A percentile compares a stretch with the other conserved stretches of the same genome.
Evolutionary conservation across 192 early-diverging fungal species (phyloP).

Genomic region (Podila horticola): DNA sequence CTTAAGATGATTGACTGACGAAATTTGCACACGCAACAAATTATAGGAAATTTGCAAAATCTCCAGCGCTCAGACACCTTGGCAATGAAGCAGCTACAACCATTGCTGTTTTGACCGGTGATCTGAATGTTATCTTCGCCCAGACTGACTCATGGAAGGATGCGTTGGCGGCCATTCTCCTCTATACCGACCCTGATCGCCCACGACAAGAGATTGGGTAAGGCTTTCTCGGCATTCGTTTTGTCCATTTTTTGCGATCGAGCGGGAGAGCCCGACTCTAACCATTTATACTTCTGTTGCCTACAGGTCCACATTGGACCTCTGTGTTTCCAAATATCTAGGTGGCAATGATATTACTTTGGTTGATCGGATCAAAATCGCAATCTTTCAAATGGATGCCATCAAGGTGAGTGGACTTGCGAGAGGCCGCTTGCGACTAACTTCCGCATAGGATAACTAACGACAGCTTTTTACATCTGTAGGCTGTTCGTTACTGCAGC

Average conservation of each 20-base stretch:
- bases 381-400: constrained; percentile 47
- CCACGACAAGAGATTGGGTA: constrained; percentile 34
- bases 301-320: constrained; percentile 28
- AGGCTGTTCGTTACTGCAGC: constrained; percentile 42
- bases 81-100: constrained; percentile 13
- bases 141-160: constrained; percentile 61
- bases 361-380: constrained; percentile 55
- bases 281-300: neutral
- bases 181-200: constrained; percentile 61
- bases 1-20: neutral
- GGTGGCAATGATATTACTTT: constrained; percentile 42
- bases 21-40: neutral
- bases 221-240: neutral
- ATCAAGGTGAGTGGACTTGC: constrained; percentile 47
- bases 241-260: neutral
- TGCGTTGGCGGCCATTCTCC: constrained; percentile 57
- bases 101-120: constrained; percentile 35
- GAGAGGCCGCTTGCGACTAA: neutral
- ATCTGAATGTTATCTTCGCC: constrained; percentile 51
- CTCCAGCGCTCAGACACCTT: constrained; percentile 8
- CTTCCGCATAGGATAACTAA: neutral
- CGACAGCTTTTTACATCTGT: neutral
- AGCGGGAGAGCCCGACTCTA: neutral
- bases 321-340: constrained; percentile 32
- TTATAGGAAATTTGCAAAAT: constrained; percentile 25